Conservation (phyloP, 2,329 filamentous ascomycete genomes). For the Epicoccum nigrum region DNA sequence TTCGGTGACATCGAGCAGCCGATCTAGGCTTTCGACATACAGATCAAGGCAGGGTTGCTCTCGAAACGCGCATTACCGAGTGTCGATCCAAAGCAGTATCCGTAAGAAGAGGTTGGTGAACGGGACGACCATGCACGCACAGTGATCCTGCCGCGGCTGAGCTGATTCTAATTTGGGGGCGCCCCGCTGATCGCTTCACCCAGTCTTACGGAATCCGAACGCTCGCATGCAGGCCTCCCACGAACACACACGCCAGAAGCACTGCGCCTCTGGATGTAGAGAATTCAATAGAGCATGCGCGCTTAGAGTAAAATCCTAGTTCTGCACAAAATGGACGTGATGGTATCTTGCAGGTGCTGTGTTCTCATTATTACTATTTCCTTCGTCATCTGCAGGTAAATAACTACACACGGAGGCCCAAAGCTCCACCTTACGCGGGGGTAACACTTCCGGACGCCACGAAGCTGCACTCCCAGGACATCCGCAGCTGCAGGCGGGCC, state of each 20-base stretch:
- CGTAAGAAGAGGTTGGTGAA: not conserved
- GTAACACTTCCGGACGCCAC: slow-evolving; percentile 11
- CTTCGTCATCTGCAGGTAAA: not conserved
- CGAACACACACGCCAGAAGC: slow-evolving; percentile 4
- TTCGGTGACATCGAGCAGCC: not conserved
- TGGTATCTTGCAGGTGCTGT: slow-evolving; percentile 3
- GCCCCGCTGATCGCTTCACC: slow-evolving; percentile 12
- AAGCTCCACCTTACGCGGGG: slow-evolving; percentile 11
- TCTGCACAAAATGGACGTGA: not conserved
- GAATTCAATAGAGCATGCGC: slow-evolving; percentile 3
- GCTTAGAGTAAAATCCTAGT: not conserved
- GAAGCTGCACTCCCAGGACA: slow-evolving; percentile 10
- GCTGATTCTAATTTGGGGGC: slow-evolving; percentile 10
- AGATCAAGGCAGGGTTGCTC: not conserved
- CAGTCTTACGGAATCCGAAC: slow-evolving; percentile 15
- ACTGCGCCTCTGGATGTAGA: slow-evolving; percentile 10
- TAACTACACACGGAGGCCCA: slow-evolving; percentile 3
- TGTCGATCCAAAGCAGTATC: not conserved
- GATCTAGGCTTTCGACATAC: not conserved
- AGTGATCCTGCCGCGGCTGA: slow-evolving; percentile 16
- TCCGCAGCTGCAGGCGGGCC: slow-evolving; percentile 8
- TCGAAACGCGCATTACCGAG: not conserved
- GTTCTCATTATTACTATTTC: not conserved
- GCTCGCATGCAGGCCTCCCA: slow-evolving; percentile 5
- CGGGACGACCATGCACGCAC: slow-evolving; percentile 1